phyloP scores from a whole-genome alignment of 202 grass and related monocot species.

The Digitaria exilis region DNA sequence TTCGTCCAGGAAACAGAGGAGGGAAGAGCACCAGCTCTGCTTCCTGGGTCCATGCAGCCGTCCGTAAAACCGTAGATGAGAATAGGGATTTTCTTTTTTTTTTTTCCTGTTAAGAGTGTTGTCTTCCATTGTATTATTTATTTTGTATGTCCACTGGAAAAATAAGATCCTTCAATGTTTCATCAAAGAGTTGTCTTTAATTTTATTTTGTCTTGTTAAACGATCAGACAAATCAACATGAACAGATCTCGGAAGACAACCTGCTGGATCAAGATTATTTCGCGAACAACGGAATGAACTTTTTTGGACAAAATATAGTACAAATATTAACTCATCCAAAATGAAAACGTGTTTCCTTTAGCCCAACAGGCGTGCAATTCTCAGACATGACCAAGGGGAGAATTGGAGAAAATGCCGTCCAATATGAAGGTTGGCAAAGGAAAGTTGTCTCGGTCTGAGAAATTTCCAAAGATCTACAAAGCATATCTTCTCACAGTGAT shows the following conservation, averaged over 20 bases:
- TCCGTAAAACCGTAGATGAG: slow-evolving; percentile 8
- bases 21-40: slow-evolving; percentile 22
- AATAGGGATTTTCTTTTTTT: neutral
- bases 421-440: neutral
- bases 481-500: slow-evolving; percentile 29
- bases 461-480: slow-evolving; percentile 2
- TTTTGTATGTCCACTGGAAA: slow-evolving; percentile 27
- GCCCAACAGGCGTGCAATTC: slow-evolving; percentile 27
- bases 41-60: slow-evolving; percentile 41
- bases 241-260: neutral
- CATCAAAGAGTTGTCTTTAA: neutral
- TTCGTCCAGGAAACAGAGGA: slow-evolving; percentile 11
- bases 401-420: slow-evolving; percentile 44
- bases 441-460: slow-evolving; percentile 20
- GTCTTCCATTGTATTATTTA: slow-evolving; percentile 50
- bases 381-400: slow-evolving; percentile 6
- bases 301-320: neutral
- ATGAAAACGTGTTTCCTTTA: slow-evolving; percentile 32
- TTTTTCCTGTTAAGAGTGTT: neutral
- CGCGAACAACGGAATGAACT: neutral
- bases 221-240: neutral
- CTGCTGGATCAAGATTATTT: neutral
- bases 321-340: neutral
- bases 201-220: neutral
- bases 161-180: slow-evolving; percentile 35